A percentile compares a stretch with the other conserved stretches of the same genome.
Evolutionary conservation across 345 rosid species (phyloP).

Genomic region (Syzygium grande): DNA sequence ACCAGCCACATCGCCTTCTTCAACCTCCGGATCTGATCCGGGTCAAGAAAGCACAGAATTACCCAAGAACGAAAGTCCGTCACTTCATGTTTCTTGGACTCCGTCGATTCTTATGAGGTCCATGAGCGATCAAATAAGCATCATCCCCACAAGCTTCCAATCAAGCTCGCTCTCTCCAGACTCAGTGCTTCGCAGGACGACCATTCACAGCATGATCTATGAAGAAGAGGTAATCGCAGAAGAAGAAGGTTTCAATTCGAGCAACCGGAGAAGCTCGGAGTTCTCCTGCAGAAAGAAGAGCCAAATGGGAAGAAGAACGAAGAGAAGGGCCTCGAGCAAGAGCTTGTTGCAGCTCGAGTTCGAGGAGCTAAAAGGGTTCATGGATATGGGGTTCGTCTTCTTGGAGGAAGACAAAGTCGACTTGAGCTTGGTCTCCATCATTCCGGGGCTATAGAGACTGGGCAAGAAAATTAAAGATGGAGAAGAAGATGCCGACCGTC

Average conservation of each 20-base stretch:
- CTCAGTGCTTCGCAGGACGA: conserved; percentile 30
- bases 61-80: conserved; percentile 12
- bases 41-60: conserved; percentile 4
- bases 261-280: background rate
- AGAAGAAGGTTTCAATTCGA: background rate
- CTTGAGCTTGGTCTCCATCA: conserved; percentile 52
- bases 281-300: background rate
- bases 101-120: conserved; percentile 27
- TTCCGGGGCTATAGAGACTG: conserved; percentile 59
- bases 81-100: background rate
- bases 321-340: conserved; percentile 27
- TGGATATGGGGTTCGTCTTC: conserved; percentile 82
- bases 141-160: background rate
- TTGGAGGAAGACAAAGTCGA: conserved; percentile 50
- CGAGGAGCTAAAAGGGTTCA: conserved; percentile 71
- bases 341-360: conserved; percentile 62
- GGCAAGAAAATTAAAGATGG: conserved; percentile 18
- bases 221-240: conserved; percentile 2
- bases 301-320: conserved; percentile 2
- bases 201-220: background rate
- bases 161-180: conserved; percentile 25
- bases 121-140: conserved; percentile 34
- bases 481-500: background rate
- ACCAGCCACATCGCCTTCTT: background rate
- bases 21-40: conserved; percentile 6